Conservation (phyloP, 2,329 filamentous ascomycete species). For the Xylariaceae sp. region DNA sequence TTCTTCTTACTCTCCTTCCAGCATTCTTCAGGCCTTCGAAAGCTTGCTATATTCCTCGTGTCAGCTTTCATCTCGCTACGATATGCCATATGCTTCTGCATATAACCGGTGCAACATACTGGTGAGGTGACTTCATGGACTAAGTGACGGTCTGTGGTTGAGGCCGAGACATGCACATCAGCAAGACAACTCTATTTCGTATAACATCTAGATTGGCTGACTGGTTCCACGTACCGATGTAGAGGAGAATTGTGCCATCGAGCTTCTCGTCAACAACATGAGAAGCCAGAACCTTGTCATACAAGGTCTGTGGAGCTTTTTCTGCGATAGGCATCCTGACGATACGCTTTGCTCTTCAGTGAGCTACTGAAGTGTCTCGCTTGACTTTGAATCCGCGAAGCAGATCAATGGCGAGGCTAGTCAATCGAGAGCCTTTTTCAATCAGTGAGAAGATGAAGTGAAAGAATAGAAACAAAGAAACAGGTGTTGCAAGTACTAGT, state of each 20-base stretch:
- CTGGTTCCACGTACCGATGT: slow-evolving; percentile 73
- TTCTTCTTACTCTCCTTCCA: slow-evolving; percentile 83
- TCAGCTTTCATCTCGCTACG: slow-evolving; percentile 27
- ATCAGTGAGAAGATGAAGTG: background rate
- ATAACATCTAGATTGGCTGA: slow-evolving; percentile 5
- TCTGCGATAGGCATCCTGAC: slow-evolving; percentile 66
- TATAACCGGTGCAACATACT: slow-evolving; percentile 56
- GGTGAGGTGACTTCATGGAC: slow-evolving; percentile 99
- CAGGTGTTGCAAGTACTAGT: background rate
- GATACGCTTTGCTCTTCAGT: background rate
- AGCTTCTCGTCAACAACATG: slow-evolving; percentile 96
- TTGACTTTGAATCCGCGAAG: background rate
- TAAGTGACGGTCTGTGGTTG: slow-evolving; percentile 78
- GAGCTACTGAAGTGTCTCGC: slow-evolving; percentile 1
- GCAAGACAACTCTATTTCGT: background rate
- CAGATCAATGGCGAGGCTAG: too few species aligned
- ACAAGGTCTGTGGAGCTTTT: slow-evolving; percentile 75
- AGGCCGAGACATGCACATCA: slow-evolving; percentile 22
- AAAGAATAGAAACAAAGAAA: background rate
- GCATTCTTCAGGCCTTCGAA: slow-evolving; percentile 96
- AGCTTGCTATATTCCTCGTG: slow-evolving; percentile 71
- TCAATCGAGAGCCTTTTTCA: background rate
- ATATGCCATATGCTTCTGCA: background rate
- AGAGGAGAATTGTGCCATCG: slow-evolving; percentile 89
- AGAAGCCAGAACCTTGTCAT: slow-evolving; percentile 95